Conservation (phyloP, 352 stramenopile genomes). For the Aphanomyces euteiches region DNA sequence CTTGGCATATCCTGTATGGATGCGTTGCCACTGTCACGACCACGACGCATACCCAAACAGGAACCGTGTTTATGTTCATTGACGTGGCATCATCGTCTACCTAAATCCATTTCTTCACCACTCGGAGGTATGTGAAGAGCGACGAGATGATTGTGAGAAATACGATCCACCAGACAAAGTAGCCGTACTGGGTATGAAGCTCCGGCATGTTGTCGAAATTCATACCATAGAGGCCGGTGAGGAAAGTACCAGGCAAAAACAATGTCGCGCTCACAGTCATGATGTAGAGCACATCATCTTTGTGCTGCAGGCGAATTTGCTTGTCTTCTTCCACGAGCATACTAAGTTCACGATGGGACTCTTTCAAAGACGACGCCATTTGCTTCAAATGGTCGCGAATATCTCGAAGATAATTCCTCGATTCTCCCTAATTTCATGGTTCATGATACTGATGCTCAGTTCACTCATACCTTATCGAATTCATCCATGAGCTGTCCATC, state of each 20-base stretch:
- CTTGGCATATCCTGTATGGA: no score
- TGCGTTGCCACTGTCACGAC: no score
- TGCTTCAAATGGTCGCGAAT: slow-evolving; percentile 82
- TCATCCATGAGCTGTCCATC: slow-evolving; percentile 56
- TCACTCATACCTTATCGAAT: slow-evolving; percentile 39
- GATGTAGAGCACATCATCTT: slow-evolving; percentile 75
- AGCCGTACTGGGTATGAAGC: slow-evolving; percentile 65
- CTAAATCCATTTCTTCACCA: slow-evolving; percentile 66
- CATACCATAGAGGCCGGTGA: slow-evolving; percentile 85
- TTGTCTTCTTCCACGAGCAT: slow-evolving; percentile 64
- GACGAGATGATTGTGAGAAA: slow-evolving; percentile 45
- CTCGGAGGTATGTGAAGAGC: slow-evolving; percentile 61
- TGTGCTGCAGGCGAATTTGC: slow-evolving; percentile 55
- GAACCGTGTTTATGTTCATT: no score
- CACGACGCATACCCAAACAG: no score
- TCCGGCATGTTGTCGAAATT: slow-evolving; percentile 88
- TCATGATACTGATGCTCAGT: background rate
- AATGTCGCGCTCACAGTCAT: slow-evolving; percentile 76
- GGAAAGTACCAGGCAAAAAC: slow-evolving; percentile 83
- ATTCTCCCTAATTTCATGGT: slow-evolving; percentile 42
- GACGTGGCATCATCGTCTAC: background rate
- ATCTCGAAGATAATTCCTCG: slow-evolving; percentile 73
- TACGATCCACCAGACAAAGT: slow-evolving; percentile 74
- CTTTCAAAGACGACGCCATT: slow-evolving; percentile 75
- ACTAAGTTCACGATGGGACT: slow-evolving; percentile 64